Evolutionary conservation across 2,329 filamentous ascomycete species (phyloP), one percentile per base, ranked within the genome.

Genomic region (Coniosporium tulheliwenetii): DNA sequence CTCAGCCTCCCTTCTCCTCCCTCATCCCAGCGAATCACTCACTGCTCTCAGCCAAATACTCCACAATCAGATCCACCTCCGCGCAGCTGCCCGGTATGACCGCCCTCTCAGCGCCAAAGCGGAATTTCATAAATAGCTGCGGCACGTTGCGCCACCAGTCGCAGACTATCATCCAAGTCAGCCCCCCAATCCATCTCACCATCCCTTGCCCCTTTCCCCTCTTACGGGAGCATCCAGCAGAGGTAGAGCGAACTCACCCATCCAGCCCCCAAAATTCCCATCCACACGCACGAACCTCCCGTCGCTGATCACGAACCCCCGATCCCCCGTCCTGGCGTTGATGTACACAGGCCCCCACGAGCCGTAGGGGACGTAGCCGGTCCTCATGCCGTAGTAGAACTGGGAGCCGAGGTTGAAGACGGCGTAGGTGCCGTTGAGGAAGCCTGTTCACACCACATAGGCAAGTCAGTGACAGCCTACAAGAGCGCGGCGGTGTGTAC

Each of bases 301-400:
- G 5, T 30, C 40, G 5, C 35, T 37, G 3, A 44, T 38, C 16
- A 30, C 19, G 10, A 34, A 36, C 33, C 43, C 41, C 12, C 33
- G 12, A 5, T 35, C 33, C 12, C 33, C 33, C 7, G 12, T 35
- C 12, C 33, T 10, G 5, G 33, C 33, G 43, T 39, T 42, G 30
- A 44, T 29, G 4, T 37, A 39, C 9, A 38, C 43, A 7, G 39
- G 37, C 36, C 29, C 38, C 26, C 43, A 44, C 7, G 33, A n/a
- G 12, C 12, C 33, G 14, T 35, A 36, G 43, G 39, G 29, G 40
- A 42, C 33, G 39, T 44, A 13, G 40, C 38, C 19, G 19, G 19
- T 26, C 19, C 19, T 3, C 19, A 26, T 26, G 19, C 19, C 19
- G 19, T 26, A 26, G 19, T 3, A 26, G 19, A 26, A 26, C 10